Evolutionary conservation across 1,284 basidiomycete species (phyloP), one percentile per base, ranked within the genome.

Genomic region (Coniferiporia sulphurascens): DNA sequence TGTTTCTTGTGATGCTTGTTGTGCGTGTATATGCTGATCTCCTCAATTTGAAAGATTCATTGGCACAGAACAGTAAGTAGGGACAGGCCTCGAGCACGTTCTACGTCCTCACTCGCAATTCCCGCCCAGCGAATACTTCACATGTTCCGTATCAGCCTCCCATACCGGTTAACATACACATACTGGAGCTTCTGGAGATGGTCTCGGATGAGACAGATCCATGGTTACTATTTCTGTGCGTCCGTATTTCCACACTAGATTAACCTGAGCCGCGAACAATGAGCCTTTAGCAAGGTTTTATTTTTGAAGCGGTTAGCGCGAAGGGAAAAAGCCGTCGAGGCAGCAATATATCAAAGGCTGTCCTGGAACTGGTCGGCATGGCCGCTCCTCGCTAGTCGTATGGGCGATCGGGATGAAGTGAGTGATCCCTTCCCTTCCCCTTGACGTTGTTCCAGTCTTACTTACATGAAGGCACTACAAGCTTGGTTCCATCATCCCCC

Each of bases 351-450:
- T 98, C 52, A 80, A 83, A 52, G 78, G 80, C 3, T 93, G 90
- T 68, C 93, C 7, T 99, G 94, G 87, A 98, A 98, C 70, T 99
- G 97, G 96, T 92, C 91, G 27, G 81, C 88, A 3, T 99, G 97
- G 96, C 77, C 82, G 19, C 80, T 94, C 56, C 78, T 98, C 19
- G 85, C 86, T n/a, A n/a, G n/a, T n/a, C n/a, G n/a, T n/a, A n/a
- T n/a, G n/a, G n/a, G n/a, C n/a, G n/a, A n/a, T n/a, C n/a, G n/a
- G n/a, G n/a, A n/a, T n/a, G n/a, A n/a, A n/a, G n/a, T n/a, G n/a
- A n/a, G n/a, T n/a, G n/a, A n/a, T n/a, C n/a, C n/a, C n/a, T n/a
- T n/a, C n/a, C n/a, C n/a, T n/a, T n/a, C n/a, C n/a, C n/a, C n/a
- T n/a, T n/a, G n/a, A n/a, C n/a, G n/a, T n/a, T n/a, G n/a, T n/a